Evolutionary conservation across 108 stramenopile genomes (phyloP), one percentile per base, ranked within the genome.

Genomic region (Discostella stelligeroides): DNA sequence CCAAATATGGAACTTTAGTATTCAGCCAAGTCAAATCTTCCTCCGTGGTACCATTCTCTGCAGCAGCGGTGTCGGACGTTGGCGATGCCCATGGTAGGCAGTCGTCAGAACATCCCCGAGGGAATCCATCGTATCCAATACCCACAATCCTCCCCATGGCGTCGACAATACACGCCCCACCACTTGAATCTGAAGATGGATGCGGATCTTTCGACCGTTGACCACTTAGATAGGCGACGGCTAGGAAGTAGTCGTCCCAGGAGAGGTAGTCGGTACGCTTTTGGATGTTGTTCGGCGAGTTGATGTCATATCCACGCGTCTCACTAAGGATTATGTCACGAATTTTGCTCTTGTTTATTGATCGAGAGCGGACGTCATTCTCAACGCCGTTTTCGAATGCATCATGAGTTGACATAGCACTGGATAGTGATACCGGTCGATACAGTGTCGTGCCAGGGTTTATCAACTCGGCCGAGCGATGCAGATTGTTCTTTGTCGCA

Each of bases 221-320:
- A 12, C 95, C 82, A 45, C 86, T 86, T 28, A 99, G 72, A 38
- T 87, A 80, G n/a, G 98, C 96, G 14, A 97, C 83, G 5, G 88
- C 82, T 74, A 97, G 89, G 77, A 99, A 99, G 82, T 99, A 99
- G 51, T 97, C 97, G 54, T 98, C 96, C 98, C 98, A 99, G n/a
- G 87, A 76, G 28, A 99, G 78, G 72, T 91, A 91, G 17, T 70
- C 45, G 47, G 21, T 3, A 28, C 82, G 69, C 43, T 79, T 79
- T 11, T 39, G 18, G 8, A 68, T 30, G 38, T 82, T 82, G 40
- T 40, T 18, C 12, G 71, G 53, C 15, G 75, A 57, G n/a, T 68
- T 9, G 13, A 72, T 50, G 59, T 82, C 76, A 39, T 78, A 82
- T 42, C 81, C 81, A 18, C 53, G 50, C 10, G 75, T 62, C 58